A percentile compares a stretch with the other conserved stretches of the same genome.
These are phyloP conservation scores for Tricholoma furcatifolium DNA, from an alignment of 768 basidiomycete genomes.

Conservation along the genomic window DNA sequence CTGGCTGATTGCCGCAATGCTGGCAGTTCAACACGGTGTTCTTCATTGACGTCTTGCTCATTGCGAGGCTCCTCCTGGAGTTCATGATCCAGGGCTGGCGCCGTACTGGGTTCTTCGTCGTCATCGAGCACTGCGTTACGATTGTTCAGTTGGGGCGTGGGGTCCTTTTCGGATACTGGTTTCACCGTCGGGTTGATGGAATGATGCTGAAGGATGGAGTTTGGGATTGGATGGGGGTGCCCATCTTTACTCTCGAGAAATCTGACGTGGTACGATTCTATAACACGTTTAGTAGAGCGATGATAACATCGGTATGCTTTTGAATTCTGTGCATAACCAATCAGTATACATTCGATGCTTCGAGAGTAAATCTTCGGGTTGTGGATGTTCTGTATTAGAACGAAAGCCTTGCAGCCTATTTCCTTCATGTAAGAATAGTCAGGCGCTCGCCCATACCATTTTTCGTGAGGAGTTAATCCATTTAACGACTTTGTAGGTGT, in stretches of 20 bases:
- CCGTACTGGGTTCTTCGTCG: not conserved
- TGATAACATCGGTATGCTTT: slow-evolving; percentile 35
- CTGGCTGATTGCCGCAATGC: not conserved
- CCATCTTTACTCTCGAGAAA: slow-evolving; percentile 26
- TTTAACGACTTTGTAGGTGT: too few species aligned
- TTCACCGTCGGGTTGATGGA: not conserved
- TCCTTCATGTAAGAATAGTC: slow-evolving; percentile 28
- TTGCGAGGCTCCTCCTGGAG: not conserved
- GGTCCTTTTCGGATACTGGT: not conserved
- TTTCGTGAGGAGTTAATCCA: slow-evolving; percentile 20
- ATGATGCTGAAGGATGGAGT: not conserved
- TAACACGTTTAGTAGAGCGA: slow-evolving; percentile 11
- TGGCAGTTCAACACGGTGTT: not conserved
- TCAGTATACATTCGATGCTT: too few species aligned
- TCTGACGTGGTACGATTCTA: slow-evolving; percentile 22
- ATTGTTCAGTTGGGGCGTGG: not conserved
- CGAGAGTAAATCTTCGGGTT: too few species aligned
- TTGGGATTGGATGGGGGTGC: not conserved
- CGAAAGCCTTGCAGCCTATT: slow-evolving; percentile 35
- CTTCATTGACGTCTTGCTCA: not conserved
- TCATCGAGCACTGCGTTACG: not conserved
- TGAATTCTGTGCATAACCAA: too few species aligned
- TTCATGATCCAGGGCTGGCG: not conserved
- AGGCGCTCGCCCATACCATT: slow-evolving; percentile 17
- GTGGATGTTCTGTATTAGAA: too few species aligned